phyloP scores from a whole-genome alignment of 2,329 filamentous ascomycete species.

The Nigrospora oryzae region DNA sequence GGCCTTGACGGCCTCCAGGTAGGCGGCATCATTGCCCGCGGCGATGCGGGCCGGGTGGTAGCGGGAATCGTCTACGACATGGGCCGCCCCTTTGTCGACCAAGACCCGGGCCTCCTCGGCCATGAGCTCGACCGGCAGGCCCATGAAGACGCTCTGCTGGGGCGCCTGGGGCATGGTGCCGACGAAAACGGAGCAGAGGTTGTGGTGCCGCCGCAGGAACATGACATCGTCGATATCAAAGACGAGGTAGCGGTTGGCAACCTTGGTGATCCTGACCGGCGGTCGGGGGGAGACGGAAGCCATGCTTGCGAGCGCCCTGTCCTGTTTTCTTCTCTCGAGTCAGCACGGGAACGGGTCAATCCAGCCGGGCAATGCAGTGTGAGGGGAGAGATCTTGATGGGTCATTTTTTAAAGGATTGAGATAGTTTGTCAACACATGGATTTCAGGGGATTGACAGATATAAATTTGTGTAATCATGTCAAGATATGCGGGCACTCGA shows the following conservation, averaged over 20 bases:
- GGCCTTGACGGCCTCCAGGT: slow-evolving; percentile 48
- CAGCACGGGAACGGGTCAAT: not conserved
- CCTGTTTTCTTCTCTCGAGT: not conserved
- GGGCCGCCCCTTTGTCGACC: slow-evolving; percentile 67
- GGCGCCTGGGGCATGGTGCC: slow-evolving; percentile 87
- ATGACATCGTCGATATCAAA: slow-evolving; percentile 80
- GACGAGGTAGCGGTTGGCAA: slow-evolving; percentile 76
- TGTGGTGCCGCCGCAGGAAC: slow-evolving; percentile 68
- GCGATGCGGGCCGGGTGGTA: slow-evolving; percentile 60
- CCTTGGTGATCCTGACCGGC: slow-evolving; percentile 68
- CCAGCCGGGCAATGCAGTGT: slow-evolving; percentile 3
- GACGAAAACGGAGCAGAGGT: slow-evolving; percentile 78
- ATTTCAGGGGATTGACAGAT: slow-evolving; percentile 83
- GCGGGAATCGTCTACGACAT: slow-evolving; percentile 70
- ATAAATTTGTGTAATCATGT: slow-evolving; percentile 57
- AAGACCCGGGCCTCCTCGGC: slow-evolving; percentile 81
- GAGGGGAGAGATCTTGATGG: slow-evolving; percentile 8
- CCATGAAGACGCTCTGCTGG: slow-evolving; percentile 90
- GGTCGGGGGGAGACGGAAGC: slow-evolving; percentile 4
- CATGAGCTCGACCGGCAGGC: slow-evolving; percentile 81
- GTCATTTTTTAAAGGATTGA: slow-evolving; percentile 34
- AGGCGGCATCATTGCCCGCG: slow-evolving; percentile 52
- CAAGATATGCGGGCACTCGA: not conserved
- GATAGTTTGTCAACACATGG: slow-evolving; percentile 43
- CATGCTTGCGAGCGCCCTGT: not conserved